phyloP scores from a whole-genome alignment of 2,329 filamentous ascomycete species.

The Arthrobotrys sphaeroides region DNA sequence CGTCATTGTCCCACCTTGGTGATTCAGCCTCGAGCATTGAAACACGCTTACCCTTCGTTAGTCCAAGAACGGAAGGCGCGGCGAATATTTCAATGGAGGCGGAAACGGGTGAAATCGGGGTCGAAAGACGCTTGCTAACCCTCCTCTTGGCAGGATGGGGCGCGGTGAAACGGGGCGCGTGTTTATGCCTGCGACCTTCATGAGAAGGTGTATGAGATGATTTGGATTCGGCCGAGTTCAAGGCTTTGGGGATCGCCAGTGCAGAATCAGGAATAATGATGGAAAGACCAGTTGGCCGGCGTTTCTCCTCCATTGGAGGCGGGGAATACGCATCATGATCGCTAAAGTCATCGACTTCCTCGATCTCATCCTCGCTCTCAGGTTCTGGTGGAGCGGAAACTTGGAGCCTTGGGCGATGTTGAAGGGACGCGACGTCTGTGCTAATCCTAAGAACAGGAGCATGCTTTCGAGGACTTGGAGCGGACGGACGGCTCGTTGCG shows the following conservation, averaged over 20 bases:
- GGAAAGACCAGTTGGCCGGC: conserved; percentile 42
- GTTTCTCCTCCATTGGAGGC: conserved; percentile 45
- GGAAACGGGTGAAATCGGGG: conserved; percentile 46
- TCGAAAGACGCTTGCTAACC: conserved; percentile 49
- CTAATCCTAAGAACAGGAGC: conserved; percentile 45
- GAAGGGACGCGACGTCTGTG: conserved; percentile 46
- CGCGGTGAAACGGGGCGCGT: conserved; percentile 37
- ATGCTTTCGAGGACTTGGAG: conserved; percentile 34
- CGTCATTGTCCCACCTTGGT: conserved; percentile 49
- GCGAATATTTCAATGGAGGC: conserved; percentile 51
- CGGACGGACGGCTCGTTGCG: conserved; percentile 41
- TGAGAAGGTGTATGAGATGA: conserved; percentile 36
- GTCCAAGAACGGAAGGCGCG: conserved; percentile 41
- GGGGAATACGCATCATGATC: conserved; percentile 39
- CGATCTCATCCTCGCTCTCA: conserved; percentile 44
- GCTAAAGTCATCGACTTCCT: conserved; percentile 50
- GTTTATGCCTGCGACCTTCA: conserved; percentile 37
- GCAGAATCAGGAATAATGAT: conserved; percentile 47
- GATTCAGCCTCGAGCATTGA: conserved; percentile 50
- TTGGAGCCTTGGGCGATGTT: conserved; percentile 31
- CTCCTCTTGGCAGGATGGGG: conserved; percentile 41
- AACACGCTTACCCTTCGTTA: conserved; percentile 33
- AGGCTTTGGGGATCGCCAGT: conserved; percentile 28
- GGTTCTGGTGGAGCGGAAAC: conserved; percentile 33
- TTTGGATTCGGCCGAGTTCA: conserved; percentile 45